Base-by-base conservation (phyloP, 2,329 filamentous ascomycete genomes). In the Tolypocladium tropicale region DNA sequence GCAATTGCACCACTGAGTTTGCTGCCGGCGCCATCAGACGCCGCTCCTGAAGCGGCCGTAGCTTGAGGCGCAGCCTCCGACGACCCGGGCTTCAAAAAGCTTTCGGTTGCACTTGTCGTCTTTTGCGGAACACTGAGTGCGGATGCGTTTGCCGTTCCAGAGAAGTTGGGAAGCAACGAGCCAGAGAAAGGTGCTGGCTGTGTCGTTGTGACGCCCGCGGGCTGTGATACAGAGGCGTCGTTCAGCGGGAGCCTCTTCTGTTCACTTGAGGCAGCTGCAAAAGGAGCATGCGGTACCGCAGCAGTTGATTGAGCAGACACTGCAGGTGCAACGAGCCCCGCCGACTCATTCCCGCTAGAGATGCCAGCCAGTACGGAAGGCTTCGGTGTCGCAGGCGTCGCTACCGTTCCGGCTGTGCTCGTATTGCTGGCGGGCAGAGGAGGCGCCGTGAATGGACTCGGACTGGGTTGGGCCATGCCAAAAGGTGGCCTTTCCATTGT, bases 391-490 rank as follows among this genome's bases (percentile, higher is more conserved):
- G 53, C 33, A 55, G 62, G 41, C 25, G 52, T 32, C 2, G 46
- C 46, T 28, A 33, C n/a, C 28, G 21, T 12, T 12, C 28, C 32
- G 33, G 46, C 28, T 9, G 28, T 49, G 28, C 18, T 32, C 25
- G 28, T 12, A 16, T 62, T 65, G 55, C 39, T 25, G 37, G 56
- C 54, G 30, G 61, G 53, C 16, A 57, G 41, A 21, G 59, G 41
- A 1, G 39, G 46, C 32, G 59, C 52, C n/a, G 63, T 49, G 21
- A 70, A 68, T 14, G 65, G 60, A 39, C 59, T 65, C 46, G 59
- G 57, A 30, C 62, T 60, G 11, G 39, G n/a, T 25, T 49, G 32
- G 32, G n/a, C 30, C 32, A 7, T 18, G 14, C 33, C 52, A 23
- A 56, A 50, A 6, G 46, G 12, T 21, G 28, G 28, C 46, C 7